Evolutionary conservation across 495 filamentous ascomycete genomes (phyloP).

Genomic region (Cenococcum geophilum): DNA sequence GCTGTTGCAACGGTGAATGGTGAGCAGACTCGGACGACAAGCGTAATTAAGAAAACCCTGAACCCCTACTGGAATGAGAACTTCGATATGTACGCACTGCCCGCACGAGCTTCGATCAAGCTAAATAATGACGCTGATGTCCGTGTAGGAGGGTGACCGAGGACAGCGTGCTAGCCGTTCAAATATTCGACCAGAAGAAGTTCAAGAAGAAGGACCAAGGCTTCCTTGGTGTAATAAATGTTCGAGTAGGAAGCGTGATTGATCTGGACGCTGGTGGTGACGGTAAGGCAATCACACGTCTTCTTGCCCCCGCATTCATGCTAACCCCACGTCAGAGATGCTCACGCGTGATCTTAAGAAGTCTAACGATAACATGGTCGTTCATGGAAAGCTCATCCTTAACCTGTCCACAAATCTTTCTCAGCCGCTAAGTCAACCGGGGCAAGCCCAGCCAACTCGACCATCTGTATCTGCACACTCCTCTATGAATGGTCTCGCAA

Average conservation of each 20-base stretch:
- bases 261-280: constrained; percentile 84
- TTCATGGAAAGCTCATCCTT: constrained; percentile 95
- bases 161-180: constrained; percentile 92
- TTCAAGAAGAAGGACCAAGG: constrained; percentile 99
- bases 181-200: constrained; percentile 99
- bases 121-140: constrained; percentile 13
- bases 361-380: constrained; percentile 94
- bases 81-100: constrained; percentile 79
- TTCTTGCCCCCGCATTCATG: constrained; percentile 3
- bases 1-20: constrained; percentile 93
- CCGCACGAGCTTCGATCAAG: constrained; percentile 4
- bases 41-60: constrained; percentile 91
- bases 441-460: constrained; percentile 15
- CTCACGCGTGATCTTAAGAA: constrained; percentile 97
- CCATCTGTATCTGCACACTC: constrained; percentile 36
- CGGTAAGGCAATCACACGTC: constrained; percentile 54
- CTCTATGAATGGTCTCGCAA: constrained; percentile 30
- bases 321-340: constrained; percentile 59
- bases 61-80: constrained; percentile 99
- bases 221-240: constrained; percentile 95
- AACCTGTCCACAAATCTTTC: constrained; percentile 86
- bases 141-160: constrained; percentile 68
- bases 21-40: constrained; percentile 93
- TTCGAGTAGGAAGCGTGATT: constrained; percentile 87
- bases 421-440: constrained; percentile 42